Base-by-base conservation (phyloP, 163 green algal species). In the Scenedesmus sp. region DNA sequence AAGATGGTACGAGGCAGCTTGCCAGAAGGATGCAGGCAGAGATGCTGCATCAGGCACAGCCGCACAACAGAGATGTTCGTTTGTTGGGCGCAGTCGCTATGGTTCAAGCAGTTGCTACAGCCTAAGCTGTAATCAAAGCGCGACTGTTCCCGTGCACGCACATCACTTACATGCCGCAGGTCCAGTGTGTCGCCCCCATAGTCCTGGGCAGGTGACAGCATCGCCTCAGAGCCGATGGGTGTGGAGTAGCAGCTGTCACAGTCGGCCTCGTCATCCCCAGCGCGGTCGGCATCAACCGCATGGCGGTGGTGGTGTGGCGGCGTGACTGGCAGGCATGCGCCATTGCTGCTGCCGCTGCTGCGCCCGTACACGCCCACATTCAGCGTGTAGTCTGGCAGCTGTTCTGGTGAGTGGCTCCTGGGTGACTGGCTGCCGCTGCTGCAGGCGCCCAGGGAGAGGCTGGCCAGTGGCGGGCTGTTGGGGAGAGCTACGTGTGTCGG, bases 181-280 rank as follows among this genome's bases (percentile, higher is more conserved):
- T 91, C 87, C 26, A 91, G 37, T 7, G 87, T 91, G 30, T 91
- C 87, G 46, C 59, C 87, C 0, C 30, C 40, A 61, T 73, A 72
- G 20, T 53, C 37, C 20, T 20, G 5, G 10, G 61, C 35, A 13
- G n/a, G 46, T 3, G 43, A 83, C n/a, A 40, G 16, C 33, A 61
- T 44, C 0, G 51, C 76, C 7, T 86, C 87, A 22, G 79, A 87
- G 35, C 76, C 73, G 37, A 44, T 24, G 12, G 76, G 86, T 3
- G 53, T 86, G 37, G 18, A 37, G 79, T 82, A 87, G 79, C 65
- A 61, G 73, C 86, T 86, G 24, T 20, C 73, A n/a, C 49, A 78
- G 42, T 33, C 72, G 40, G n/a, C 46, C 22, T 37, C 76, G 13
- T 81, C 86, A 46, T 86, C n/a, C 7, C 1, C 65, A 76, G 1